Percentiles rank a stretch among this genome's conserved stretches.
These are phyloP conservation scores for Rhodomyrtus psidioides DNA, from an alignment of 441 rosid genomes.

Conservation along the genomic window DNA sequence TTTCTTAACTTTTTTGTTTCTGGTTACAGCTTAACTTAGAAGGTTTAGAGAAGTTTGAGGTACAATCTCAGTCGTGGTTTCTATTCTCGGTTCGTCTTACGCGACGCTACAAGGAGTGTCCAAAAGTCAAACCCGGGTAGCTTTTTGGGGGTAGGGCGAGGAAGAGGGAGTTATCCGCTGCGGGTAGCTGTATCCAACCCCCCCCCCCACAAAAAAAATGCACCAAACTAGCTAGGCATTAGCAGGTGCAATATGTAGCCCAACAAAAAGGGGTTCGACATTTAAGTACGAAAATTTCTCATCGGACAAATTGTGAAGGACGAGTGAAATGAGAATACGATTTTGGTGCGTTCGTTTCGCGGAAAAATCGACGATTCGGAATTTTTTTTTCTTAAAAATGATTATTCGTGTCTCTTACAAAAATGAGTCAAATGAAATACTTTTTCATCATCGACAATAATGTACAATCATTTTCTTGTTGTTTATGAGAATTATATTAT, in stretches of 20 bases:
- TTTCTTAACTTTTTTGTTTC: neutral
- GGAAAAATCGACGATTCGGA: fast-evolving
- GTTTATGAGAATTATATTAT: neutral
- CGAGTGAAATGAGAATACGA: neutral
- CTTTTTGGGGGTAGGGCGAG: neutral
- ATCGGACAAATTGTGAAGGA: neutral
- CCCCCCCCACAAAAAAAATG: neutral
- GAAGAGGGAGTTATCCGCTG: neutral
- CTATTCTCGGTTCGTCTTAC: neutral
- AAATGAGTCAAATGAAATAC: neutral
- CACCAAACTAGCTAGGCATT: neutral
- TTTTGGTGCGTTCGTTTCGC: fast-evolving
- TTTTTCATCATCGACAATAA: neutral
- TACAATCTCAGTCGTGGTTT: neutral
- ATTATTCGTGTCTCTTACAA: neutral
- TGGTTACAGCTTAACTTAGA: neutral
- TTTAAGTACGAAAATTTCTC: neutral
- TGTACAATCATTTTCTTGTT: neutral
- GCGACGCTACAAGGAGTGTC: neutral
- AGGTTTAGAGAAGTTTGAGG: neutral
- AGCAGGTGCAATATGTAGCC: neutral
- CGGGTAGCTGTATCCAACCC: neutral
- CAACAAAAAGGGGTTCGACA: neutral
- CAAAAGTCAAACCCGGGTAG: neutral
- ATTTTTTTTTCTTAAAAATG: neutral